Evolutionary conservation across 352 stramenopile species (phyloP).

Genomic region (Blastocystis sp.): DNA sequence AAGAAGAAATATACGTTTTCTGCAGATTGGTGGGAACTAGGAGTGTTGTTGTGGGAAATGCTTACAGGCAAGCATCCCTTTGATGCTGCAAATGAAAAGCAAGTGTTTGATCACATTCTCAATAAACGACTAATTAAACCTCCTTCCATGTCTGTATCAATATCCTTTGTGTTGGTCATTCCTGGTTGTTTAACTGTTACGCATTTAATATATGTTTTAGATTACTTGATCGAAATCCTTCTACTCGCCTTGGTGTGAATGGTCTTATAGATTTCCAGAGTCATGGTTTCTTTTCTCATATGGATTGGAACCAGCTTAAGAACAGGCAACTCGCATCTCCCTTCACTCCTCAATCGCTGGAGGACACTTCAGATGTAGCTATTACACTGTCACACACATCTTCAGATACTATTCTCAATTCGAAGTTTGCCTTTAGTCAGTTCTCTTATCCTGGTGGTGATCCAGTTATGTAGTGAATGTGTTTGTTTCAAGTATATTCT

Average conservation of each 20-base stretch:
- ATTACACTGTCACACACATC: too few relatives aligned
- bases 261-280: conserved; percentile 80
- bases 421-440: too few relatives aligned
- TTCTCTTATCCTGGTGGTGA: too few relatives aligned
- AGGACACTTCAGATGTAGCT: too few relatives aligned
- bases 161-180: conserved; percentile 77
- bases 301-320: conserved; percentile 78
- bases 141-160: conserved; percentile 36
- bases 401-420: too few relatives aligned
- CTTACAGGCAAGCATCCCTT: conserved; percentile 80
- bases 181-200: conserved; percentile 73
- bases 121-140: conserved; percentile 24
- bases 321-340: too few relatives aligned
- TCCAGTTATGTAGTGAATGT: too few relatives aligned
- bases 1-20: conserved; percentile 78
- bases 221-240: conserved; percentile 80
- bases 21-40: conserved; percentile 83
- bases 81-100: conserved; percentile 77
- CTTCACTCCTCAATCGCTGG: too few relatives aligned
- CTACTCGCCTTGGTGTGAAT: conserved; percentile 80
- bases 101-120: conserved; percentile 51
- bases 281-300: conserved; percentile 80
- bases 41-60: conserved; percentile 85
- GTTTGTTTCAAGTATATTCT: too few relatives aligned
- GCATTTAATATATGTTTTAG: conserved; percentile 69